phyloP scores from a whole-genome alignment of 2,329 filamentous ascomycete species.

The Trichophyton schoenleinii region DNA sequence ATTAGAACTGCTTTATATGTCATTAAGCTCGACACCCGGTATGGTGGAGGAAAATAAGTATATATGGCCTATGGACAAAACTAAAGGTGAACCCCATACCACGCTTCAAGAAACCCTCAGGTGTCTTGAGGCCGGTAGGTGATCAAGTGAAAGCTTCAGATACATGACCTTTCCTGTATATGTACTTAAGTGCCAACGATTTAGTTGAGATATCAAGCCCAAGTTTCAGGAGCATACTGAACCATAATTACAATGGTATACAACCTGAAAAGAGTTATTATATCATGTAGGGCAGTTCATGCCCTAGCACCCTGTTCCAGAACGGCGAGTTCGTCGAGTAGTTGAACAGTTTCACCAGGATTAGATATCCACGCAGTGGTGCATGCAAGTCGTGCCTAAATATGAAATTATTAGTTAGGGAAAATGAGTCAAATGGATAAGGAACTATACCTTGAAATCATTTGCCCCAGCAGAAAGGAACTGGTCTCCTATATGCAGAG shows the following conservation, averaged over 20 bases:
- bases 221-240: neutral
- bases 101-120: neutral
- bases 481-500: slow-evolving; percentile 88
- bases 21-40: neutral
- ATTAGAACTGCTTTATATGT: slow-evolving; percentile 13
- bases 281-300: neutral
- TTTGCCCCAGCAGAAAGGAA: slow-evolving; percentile 92
- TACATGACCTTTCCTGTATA: neutral
- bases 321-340: slow-evolving; percentile 68
- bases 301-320: slow-evolving; percentile 24
- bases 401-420: neutral
- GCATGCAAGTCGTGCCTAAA: slow-evolving; percentile 63
- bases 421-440: neutral
- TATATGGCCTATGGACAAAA: neutral
- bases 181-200: neutral
- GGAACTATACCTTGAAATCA: slow-evolving; percentile 64
- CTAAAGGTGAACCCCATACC: neutral
- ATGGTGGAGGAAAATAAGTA: neutral
- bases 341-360: slow-evolving; percentile 74
- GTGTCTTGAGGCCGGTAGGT: neutral
- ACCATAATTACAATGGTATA: neutral
- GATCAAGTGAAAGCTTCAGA: neutral
- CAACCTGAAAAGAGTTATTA: neutral
- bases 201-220: neutral
- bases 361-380: slow-evolving; percentile 97